These are phyloP conservation scores for Neofusicoccum cordaticola DNA, from an alignment of 2,329 filamentous ascomycete species.

Conservation along the genomic window DNA sequence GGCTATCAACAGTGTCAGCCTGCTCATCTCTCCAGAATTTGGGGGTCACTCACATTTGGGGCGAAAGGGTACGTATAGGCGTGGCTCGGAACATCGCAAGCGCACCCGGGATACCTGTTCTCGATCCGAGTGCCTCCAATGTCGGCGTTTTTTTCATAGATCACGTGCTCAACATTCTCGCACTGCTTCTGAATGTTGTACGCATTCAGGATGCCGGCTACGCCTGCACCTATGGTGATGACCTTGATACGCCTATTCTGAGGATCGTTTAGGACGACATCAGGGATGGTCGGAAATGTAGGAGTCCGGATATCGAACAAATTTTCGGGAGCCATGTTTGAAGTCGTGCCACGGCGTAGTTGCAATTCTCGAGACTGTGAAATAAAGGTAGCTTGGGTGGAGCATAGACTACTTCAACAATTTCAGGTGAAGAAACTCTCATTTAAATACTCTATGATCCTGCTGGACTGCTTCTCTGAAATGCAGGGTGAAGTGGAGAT, in stretches of 20 bases:
- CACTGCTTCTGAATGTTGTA: conserved; percentile 48
- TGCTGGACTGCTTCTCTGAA: too few relatives aligned
- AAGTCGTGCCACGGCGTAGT: too few relatives aligned
- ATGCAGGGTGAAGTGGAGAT: too few relatives aligned
- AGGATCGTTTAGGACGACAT: conserved; percentile 41
- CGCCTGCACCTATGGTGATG: conserved; percentile 49
- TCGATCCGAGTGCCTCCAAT: conserved; percentile 48
- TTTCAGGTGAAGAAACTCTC: too few relatives aligned
- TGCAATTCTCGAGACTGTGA: too few relatives aligned
- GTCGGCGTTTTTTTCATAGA: conserved; percentile 49
- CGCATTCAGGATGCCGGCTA: conserved; percentile 47
- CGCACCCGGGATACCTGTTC: conserved; percentile 42
- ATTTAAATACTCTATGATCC: too few relatives aligned
- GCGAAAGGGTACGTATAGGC: conserved; percentile 38
- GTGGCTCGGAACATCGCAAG: conserved; percentile 47
- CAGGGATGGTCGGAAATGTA: conserved; percentile 25
- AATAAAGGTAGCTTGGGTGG: too few relatives aligned
- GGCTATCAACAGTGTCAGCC: conserved; percentile 26
- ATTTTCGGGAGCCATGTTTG: too few relatives aligned
- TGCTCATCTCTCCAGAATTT: too few relatives aligned
- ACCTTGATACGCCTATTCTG: conserved; percentile 46
- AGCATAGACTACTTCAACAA: too few relatives aligned
- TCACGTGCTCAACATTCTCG: conserved; percentile 45
- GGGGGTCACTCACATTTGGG: too few relatives aligned
- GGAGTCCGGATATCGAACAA: too few relatives aligned